Percentiles rank a stretch among this genome's conserved stretches.
These are phyloP conservation scores for Lentinula sp. DNA, from an alignment of 768 basidiomycete genomes.

Conservation along the genomic window DNA sequence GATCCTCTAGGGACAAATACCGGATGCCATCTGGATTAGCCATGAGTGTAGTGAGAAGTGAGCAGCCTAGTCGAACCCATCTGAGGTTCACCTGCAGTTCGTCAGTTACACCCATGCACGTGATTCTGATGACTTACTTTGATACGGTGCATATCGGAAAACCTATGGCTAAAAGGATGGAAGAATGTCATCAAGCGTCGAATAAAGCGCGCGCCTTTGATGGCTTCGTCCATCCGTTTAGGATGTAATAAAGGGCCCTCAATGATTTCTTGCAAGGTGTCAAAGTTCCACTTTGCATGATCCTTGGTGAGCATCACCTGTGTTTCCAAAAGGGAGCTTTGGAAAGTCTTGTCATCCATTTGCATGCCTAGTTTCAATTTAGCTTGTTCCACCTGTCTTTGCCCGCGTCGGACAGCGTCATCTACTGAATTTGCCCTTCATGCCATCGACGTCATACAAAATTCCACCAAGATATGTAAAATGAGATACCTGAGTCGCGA, in stretches of 20 bases:
- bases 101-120: background rate
- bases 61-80: conserved; percentile 85
- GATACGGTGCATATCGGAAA: conserved; percentile 72
- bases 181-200: conserved; percentile 91
- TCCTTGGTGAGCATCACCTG: conserved; percentile 89
- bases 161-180: conserved; percentile 84
- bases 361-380: conserved; percentile 88
- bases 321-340: conserved; percentile 76
- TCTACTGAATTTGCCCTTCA: conserved; percentile 73
- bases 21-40: conserved; percentile 77
- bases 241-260: conserved; percentile 91
- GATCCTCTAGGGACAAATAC: conserved; percentile 79
- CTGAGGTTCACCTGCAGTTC: conserved; percentile 57
- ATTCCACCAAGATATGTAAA: background rate
- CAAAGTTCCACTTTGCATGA: conserved; percentile 88
- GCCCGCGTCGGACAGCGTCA: conserved; percentile 81
- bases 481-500: conserved; percentile 51
- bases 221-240: conserved; percentile 90
- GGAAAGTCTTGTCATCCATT: conserved; percentile 94
- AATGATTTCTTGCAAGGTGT: conserved; percentile 79
- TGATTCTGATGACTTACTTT: conserved; percentile 33
- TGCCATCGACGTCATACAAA: background rate
- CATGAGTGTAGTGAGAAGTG: conserved; percentile 77
- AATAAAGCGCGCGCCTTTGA: conserved; percentile 84
- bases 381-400: conserved; percentile 85